These are phyloP conservation scores for Saccharomycopsis vini DNA, from an alignment of 805 yeast species.

Conservation along the genomic window DNA sequence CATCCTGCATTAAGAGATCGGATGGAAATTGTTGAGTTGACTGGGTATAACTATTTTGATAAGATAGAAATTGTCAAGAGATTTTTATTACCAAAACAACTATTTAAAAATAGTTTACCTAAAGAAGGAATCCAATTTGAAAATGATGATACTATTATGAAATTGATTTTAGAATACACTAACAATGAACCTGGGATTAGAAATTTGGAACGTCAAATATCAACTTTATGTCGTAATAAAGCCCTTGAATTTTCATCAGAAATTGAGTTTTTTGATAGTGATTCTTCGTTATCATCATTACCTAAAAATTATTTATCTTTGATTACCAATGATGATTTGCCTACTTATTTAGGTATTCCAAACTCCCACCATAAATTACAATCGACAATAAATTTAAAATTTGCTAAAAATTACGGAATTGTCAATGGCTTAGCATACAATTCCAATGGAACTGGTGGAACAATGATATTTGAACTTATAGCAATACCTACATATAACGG, in stretches of 20 bases:
- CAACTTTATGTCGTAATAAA: constrained; percentile 69
- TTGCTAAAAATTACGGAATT: constrained; percentile 54
- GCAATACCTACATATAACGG: constrained; percentile 41
- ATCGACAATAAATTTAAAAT: constrained; percentile 26
- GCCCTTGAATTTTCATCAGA: constrained; percentile 57
- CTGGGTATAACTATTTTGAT: constrained; percentile 74
- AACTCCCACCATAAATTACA: constrained; percentile 29
- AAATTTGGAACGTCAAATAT: constrained; percentile 64
- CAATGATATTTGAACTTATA: constrained; percentile 69
- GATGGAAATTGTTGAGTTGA: constrained; percentile 69
- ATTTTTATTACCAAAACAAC: constrained; percentile 69
- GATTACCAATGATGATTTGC: constrained; percentile 47
- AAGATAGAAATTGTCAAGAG: constrained; percentile 62
- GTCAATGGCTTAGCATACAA: constrained; percentile 86
- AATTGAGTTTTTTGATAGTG: constrained; percentile 18
- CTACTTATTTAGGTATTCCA: constrained; percentile 64
- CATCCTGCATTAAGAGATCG: constrained; percentile 75
- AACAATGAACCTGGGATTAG: constrained; percentile 77
- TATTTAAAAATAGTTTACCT: constrained; percentile 55
- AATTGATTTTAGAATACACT: constrained; percentile 60
- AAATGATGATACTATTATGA: constrained; percentile 45
- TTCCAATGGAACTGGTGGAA: constrained; percentile 79
- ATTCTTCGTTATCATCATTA: constrained; percentile 22
- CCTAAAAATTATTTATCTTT: constrained; percentile 28
- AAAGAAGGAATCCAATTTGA: constrained; percentile 19